Percentiles rank a stretch among this genome's conserved stretches.
Evolutionary conservation across 1,284 basidiomycete species (phyloP).

Genomic region (Porodaedalea pini): DNA sequence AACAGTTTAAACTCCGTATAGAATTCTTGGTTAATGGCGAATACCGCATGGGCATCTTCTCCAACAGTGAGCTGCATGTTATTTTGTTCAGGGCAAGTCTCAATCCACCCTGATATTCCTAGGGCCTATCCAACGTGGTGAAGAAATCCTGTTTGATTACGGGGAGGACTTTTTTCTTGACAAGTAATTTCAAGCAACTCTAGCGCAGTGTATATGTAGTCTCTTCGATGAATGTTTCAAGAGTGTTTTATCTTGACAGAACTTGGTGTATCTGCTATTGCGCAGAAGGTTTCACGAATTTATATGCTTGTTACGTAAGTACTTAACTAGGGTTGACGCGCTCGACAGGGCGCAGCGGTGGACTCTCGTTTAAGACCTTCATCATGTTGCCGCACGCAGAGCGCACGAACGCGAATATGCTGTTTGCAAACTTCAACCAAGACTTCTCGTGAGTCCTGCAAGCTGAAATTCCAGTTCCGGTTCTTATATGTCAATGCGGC

Average conservation of each 20-base stretch:
- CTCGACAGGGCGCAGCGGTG: neutral
- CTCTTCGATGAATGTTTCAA: too few relatives aligned
- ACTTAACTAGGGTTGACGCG: too few relatives aligned
- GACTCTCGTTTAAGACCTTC: neutral
- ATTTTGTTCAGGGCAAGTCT: neutral
- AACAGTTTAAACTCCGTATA: neutral
- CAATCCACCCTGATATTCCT: too few relatives aligned
- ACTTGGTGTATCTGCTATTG: too few relatives aligned
- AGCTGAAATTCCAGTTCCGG: neutral
- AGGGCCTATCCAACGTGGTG: neutral
- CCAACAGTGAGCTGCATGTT: neutral
- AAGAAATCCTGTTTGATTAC: slow-evolving; percentile 13
- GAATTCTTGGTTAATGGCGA: slow-evolving; percentile 2
- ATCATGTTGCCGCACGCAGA: slow-evolving; percentile 33
- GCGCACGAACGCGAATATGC: slow-evolving; percentile 51
- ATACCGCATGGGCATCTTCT: neutral
- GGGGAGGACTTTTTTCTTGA: neutral
- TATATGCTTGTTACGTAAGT: too few relatives aligned
- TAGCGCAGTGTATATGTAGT: too few relatives aligned
- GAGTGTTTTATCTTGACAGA: too few relatives aligned
- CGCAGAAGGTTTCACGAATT: too few relatives aligned
- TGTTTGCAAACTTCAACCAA: slow-evolving; percentile 87
- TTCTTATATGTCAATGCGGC: slow-evolving; percentile 1
- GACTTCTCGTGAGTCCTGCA: slow-evolving; percentile 66
- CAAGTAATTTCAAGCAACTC: too few relatives aligned